Evolutionary conservation across 805 yeast species (phyloP).

Genomic region (Candida easanensis): DNA sequence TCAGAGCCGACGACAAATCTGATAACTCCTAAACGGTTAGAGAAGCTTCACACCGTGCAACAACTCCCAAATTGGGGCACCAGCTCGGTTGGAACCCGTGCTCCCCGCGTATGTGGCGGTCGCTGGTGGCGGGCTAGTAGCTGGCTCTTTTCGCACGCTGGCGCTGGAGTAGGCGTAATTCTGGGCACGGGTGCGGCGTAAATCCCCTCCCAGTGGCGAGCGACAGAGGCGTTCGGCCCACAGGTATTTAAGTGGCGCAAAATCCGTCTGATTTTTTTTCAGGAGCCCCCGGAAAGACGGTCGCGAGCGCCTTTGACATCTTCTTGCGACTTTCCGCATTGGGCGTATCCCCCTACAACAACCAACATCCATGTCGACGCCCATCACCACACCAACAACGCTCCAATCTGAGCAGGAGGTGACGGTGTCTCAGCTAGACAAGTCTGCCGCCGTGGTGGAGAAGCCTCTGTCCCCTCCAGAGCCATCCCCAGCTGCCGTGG

Average conservation of each 20-base stretch:
- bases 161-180: constrained; percentile 6
- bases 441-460: constrained; percentile 8
- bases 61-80: too few species aligned
- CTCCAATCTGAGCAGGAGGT: constrained; percentile 3
- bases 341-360: constrained; percentile 1
- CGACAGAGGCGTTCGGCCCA: constrained; percentile 2
- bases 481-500: constrained; percentile 11
- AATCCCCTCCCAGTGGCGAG: neutral
- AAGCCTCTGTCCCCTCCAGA: constrained; percentile 16
- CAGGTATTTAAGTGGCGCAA: constrained; percentile 19
- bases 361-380: constrained; percentile 9
- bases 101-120: too few species aligned
- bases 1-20: too few species aligned
- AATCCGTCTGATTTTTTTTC: constrained; percentile 12
- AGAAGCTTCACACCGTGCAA: too few species aligned
- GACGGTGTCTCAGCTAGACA: neutral
- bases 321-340: constrained; percentile 10
- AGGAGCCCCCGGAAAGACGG: neutral
- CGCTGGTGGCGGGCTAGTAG: too few species aligned
- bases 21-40: too few species aligned
- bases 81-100: too few species aligned
- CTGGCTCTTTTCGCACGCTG: neutral
- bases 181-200: constrained; percentile 4
- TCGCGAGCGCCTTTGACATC: constrained; percentile 1
- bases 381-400: constrained; percentile 14